These are phyloP conservation scores for Fistulifera pelliculosa DNA, from an alignment of 108 stramenopile genomes.

Conservation along the genomic window DNA sequence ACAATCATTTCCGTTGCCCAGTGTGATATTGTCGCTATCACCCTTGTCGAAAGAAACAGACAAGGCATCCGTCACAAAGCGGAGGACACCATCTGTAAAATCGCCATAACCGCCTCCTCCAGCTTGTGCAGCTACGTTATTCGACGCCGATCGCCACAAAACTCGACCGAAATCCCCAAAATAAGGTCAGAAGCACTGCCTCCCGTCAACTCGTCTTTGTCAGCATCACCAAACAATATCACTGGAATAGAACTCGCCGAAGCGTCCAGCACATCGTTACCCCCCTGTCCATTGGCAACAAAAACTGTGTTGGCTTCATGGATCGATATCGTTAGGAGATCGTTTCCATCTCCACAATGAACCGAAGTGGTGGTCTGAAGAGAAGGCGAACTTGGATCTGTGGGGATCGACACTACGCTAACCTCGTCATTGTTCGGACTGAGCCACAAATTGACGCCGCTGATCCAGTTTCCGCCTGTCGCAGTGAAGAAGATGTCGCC, in stretches of 20 bases:
- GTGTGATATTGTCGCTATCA: conserved; percentile 1
- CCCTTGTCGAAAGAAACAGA: not conserved
- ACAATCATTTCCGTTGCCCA: conserved; percentile 5
- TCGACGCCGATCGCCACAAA: conserved; percentile 10
- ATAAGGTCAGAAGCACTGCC: conserved; percentile 17
- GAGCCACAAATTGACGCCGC: conserved; percentile 27
- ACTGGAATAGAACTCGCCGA: conserved; percentile 20
- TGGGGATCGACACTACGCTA: conserved; percentile 17
- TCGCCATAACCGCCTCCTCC: conserved; percentile 37
- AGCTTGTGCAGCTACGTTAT: conserved; percentile 11
- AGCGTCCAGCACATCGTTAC: conserved; percentile 20
- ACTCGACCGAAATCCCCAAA: conserved; percentile 30
- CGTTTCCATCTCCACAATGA: conserved; percentile 23
- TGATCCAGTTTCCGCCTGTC: conserved; percentile 19
- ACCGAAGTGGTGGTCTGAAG: conserved; percentile 23
- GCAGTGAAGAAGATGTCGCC: conserved; percentile 26
- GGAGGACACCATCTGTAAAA: conserved; percentile 20
- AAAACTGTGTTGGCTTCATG: conserved; percentile 16
- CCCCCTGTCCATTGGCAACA: conserved; percentile 26
- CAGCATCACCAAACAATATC: conserved; percentile 33
- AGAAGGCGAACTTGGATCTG: not conserved
- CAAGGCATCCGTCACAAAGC: conserved; percentile 6
- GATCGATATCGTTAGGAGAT: conserved; percentile 15
- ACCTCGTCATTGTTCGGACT: conserved; percentile 17
- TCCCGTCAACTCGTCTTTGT: conserved; percentile 19